Evolutionary conservation across 371 early-diverging fungal species (phyloP), one percentile per base, ranked within the genome.

Genomic region (Mucor saturninus): DNA sequence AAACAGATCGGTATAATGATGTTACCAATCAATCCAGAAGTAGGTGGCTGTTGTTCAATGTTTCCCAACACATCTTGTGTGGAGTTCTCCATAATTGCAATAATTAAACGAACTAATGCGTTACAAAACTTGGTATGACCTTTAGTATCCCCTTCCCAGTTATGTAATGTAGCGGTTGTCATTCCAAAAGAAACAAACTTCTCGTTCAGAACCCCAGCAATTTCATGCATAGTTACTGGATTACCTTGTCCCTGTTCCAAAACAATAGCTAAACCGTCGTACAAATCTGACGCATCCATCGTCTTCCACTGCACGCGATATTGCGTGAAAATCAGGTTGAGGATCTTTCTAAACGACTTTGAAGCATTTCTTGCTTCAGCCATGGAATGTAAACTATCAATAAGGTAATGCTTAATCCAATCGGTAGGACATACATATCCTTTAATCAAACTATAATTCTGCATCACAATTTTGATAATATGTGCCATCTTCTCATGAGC

Each of bases 351-450:
- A 6, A 77, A 75, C 0, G 84, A 61, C 28, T 72, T 81, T 15
- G 75, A 71, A 29, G 77, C 74, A 49, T 81, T 82, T 4, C 72
- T 64, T 26, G 64, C 59, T 55, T 64, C 77, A 15, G 65, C 74
- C 67, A 76, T 79, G 0, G 77, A 69, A 29, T 67, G 61, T 15
- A 80, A 30, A 14, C 73, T 64, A 40, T 75, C 70, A 13, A 75
- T 62, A 32, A 86, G 58, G 56, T 86, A 88, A 26, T 82, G 78
- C 56, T 76, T 79, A 50, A 87, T 65, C 85, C 85, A 86, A n/a
- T 80, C 79, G 0, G 86, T 85, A 2, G 79, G 71, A 35, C 77
- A 73, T 4, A 73, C 60, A 6, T 72, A 31, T 5, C 70, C 71
- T 35, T 84, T 83, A 10, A 82, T 59, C 10, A 75, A 61, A 0